Base-by-base conservation (phyloP, 768 basidiomycete genomes). In the Tremella yokohamensis region DNA sequence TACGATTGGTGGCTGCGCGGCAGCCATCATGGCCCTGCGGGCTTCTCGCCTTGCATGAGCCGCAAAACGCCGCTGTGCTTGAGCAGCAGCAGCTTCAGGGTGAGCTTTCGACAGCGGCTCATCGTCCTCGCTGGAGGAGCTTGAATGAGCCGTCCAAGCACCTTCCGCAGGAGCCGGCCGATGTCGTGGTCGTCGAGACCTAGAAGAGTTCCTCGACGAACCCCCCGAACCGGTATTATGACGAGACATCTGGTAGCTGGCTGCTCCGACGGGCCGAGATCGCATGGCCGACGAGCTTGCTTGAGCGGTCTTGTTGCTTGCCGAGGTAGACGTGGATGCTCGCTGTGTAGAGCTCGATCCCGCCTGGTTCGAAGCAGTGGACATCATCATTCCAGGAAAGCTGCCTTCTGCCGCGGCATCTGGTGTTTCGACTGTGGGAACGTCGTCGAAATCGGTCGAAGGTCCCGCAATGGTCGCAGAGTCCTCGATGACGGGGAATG, bases 81-180 rank as follows among this genome's bases (percentile, higher is more conserved):
- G 70, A 7, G 60, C 63, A 11, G 57, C 60, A 9, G 70, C 52
- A 6, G 71, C 72, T 25, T 64, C 57, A 24, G 74, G 74, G 52
- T 73, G 65, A 1, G 71, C 52, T 48, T 71, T 56, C n/a, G 69
- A 68, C 12, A 75, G 52, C 2, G 74, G 74, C 1, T 70, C 65
- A 49, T 72, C 70, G 44, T 65, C 63, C 24, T 62, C 56, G 19
- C 61, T 60, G 3, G 44, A 34, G 29, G n/a, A n/a, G 42, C 48
- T 40, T 19, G 53, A 55, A 3, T 40, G 38, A 2, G n/a, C 25
- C 40, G 45, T 54, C 18, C 42, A 45, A 16, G n/a, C 42, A 16
- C 22, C 42, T n/a, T 45, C n/a, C 11, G 29, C 29, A 11, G 29
- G 29, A 11, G 29, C 22, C 15, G n/a, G 42, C 15, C 42, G n/a